These are phyloP conservation scores for Parastagonospora avenae DNA, from an alignment of 2,329 filamentous ascomycete species.

Conservation along the genomic window DNA sequence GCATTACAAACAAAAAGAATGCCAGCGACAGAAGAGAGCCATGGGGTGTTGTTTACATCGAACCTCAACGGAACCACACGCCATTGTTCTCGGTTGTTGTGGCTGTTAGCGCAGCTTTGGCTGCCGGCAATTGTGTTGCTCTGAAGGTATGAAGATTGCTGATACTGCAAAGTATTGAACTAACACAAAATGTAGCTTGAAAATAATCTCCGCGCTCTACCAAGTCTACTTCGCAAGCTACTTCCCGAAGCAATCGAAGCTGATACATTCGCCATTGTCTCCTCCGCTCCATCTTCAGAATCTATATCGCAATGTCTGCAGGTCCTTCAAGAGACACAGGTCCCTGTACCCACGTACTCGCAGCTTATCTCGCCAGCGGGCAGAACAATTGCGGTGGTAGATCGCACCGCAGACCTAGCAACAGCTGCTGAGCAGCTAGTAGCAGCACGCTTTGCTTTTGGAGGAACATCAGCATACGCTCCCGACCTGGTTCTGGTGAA, in stretches of 20 bases:
- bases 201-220: slow-evolving; percentile 47
- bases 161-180: background rate
- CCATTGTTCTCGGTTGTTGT: slow-evolving; percentile 49
- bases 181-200: slow-evolving; percentile 39
- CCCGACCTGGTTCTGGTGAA: slow-evolving; percentile 70
- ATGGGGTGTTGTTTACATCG: slow-evolving; percentile 55
- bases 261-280: slow-evolving; percentile 56
- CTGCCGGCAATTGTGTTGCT: slow-evolving; percentile 58
- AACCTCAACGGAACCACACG: slow-evolving; percentile 53
- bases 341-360: slow-evolving; percentile 18
- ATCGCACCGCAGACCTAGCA: slow-evolving; percentile 62
- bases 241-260: slow-evolving; percentile 51
- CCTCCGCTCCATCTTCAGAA: slow-evolving; percentile 34
- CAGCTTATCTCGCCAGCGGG: slow-evolving; percentile 45
- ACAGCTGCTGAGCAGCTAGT: slow-evolving; percentile 60
- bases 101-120: slow-evolving; percentile 53
- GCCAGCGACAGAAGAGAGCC: slow-evolving; percentile 41
- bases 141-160: slow-evolving; percentile 50
- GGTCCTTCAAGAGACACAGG: slow-evolving; percentile 40
- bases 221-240: slow-evolving; percentile 45
- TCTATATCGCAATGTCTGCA: slow-evolving; percentile 31
- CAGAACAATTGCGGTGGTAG: slow-evolving; percentile 62
- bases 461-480: slow-evolving; percentile 63
- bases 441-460: slow-evolving; percentile 60
- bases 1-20: slow-evolving; percentile 48